phyloP scores from a whole-genome alignment of 2,329 filamentous ascomycete genomes.

The Penicillium crustosum region DNA sequence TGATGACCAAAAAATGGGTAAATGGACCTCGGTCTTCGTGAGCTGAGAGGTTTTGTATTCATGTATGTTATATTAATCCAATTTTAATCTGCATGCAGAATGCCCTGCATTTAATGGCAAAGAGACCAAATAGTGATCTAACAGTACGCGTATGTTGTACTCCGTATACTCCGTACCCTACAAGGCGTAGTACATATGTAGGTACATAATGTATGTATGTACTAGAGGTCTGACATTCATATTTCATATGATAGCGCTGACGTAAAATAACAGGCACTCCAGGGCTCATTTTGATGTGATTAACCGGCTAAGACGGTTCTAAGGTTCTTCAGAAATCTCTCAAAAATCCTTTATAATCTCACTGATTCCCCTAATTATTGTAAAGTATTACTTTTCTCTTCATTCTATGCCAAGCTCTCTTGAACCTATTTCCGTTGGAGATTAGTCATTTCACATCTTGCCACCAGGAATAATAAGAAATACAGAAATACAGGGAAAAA shows the following conservation, averaged over 20 bases:
- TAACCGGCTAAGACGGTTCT: background rate
- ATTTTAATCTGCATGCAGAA: background rate
- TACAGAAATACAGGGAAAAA: background rate
- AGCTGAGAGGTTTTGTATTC: background rate
- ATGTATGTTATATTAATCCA: background rate
- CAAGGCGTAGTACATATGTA: background rate
- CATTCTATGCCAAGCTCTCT: background rate
- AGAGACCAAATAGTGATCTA: background rate
- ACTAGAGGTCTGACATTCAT: slow-evolving; percentile 4
- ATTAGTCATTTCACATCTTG: slow-evolving; percentile 27
- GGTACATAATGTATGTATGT: too few relatives aligned
- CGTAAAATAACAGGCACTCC: slow-evolving; percentile 20
- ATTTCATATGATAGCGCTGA: slow-evolving; percentile 23
- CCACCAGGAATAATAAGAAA: slow-evolving; percentile 15
- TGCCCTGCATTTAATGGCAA: background rate
- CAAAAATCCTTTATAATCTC: background rate
- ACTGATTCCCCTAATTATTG: too few relatives aligned
- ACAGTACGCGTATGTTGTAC: background rate
- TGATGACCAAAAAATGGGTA: slow-evolving; percentile 17
- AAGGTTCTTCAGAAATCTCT: background rate
- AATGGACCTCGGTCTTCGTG: slow-evolving; percentile 2
- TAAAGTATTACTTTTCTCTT: background rate
- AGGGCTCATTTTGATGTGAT: background rate
- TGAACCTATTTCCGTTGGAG: background rate
- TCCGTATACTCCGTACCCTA: background rate